Evolutionary conservation across 2,329 filamentous ascomycete genomes (phyloP).

Genomic region (Colletotrichum navitas): DNA sequence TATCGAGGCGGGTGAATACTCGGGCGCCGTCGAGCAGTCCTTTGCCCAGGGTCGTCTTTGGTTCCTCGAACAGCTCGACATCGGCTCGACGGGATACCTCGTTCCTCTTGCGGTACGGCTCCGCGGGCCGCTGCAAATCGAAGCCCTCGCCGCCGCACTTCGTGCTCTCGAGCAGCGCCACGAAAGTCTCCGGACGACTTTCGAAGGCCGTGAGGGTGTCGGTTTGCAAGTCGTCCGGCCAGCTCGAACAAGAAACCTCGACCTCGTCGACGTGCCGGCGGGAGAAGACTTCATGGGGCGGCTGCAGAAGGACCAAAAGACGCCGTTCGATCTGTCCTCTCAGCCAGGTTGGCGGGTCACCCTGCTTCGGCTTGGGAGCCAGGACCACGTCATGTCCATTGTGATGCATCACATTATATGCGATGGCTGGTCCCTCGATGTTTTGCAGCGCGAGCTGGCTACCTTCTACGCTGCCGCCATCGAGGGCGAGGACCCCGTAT

Average conservation of each 20-base stretch:
- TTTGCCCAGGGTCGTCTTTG: slow-evolving; percentile 45
- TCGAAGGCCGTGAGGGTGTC: slow-evolving; percentile 17
- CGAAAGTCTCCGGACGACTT: slow-evolving; percentile 44
- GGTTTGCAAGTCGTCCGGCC: slow-evolving; percentile 29
- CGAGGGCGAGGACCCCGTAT: neutral
- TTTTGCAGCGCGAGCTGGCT: neutral
- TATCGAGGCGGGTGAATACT: neutral
- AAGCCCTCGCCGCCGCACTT: slow-evolving; percentile 37
- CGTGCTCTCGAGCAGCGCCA: slow-evolving; percentile 43
- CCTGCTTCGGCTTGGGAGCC: slow-evolving; percentile 15
- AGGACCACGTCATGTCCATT: slow-evolving; percentile 8
- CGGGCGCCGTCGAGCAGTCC: slow-evolving; percentile 41
- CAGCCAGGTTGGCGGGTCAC: slow-evolving; percentile 23
- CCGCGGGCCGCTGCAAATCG: slow-evolving; percentile 34
- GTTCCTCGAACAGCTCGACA: slow-evolving; percentile 45
- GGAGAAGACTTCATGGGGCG: neutral
- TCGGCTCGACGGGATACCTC: slow-evolving; percentile 40
- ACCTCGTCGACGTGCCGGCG: neutral
- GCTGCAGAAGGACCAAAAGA: neutral
- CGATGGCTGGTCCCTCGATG: slow-evolving; percentile 28
- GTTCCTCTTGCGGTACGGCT: slow-evolving; percentile 41
- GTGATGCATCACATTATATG: slow-evolving; percentile 30
- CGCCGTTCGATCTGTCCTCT: neutral
- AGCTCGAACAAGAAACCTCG: neutral
- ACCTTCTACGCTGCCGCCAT: neutral